Base-by-base conservation (phyloP, 2,329 filamentous ascomycete genomes). In the Ceratocystis cubensis region DNA sequence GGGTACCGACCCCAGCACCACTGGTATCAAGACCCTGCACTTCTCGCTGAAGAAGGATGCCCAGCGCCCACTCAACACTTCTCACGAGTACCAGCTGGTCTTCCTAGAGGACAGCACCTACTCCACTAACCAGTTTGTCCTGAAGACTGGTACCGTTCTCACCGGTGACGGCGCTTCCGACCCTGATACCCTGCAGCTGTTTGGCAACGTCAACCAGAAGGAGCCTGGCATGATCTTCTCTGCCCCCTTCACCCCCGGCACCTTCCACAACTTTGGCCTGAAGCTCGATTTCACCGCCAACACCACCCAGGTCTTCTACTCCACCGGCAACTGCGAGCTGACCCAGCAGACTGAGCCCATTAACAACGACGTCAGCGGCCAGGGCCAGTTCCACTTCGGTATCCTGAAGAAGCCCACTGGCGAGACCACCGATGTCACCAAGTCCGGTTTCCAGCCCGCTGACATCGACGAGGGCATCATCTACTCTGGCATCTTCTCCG, bases 231-330 rank as follows among this genome's bases (percentile, higher is more conserved):
- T 78, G 37, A 74, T 86, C 5, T 85, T 80, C 72, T 77, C 75
- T 30, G 77, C 78, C 0, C 76, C 78, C 1, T 84, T 85, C 65
- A 75, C 77, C n/a, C 71, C 74, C 44, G 77, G 73, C 15, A 75
- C 78, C 22, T 85, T 83, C 78, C 81, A 86, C 72, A 87, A 87
- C 75, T 86, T 86, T 76, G 84, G 79, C 7, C 65, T 85, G 41
- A 81, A 78, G 25, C 75, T 85, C 15, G 79, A 87, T 73, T 87
- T 83, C 72, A 75, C 75, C 63, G 75, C 79, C 65, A 80, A 82
- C 71, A 81, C 82, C 61, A 78, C 81, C 1, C 78, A 82, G 63
- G 78, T 84, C 57, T 83, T 80, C 74, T 85, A 84, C 75, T 86
- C 83, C 1, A 74, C 75, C 20, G 79, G 77, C 56, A 72, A 72